Evolutionary conservation across 306 rosid species (phyloP), one percentile per base, ranked within the genome.

Genomic region (Herpetospermum pedunculosum): DNA sequence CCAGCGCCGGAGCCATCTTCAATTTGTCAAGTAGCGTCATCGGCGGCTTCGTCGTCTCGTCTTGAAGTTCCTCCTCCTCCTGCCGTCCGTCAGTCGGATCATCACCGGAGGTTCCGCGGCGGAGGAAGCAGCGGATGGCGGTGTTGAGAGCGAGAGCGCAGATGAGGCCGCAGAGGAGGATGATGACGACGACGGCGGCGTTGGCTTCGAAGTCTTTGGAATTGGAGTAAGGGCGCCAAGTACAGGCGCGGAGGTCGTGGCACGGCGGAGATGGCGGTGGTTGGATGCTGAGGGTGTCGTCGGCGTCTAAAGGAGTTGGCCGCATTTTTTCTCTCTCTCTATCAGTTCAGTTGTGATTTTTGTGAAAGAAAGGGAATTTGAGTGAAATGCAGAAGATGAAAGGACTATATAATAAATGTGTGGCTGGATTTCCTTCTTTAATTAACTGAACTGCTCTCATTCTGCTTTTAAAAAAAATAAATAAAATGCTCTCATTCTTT

Each of bases 81-180:
- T 49, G 41, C 14, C 28, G 73, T 0, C 47, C 35, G 19, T 38
- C 71, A 25, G 32, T 19, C 16, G 40, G 25, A 40, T 52, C 18
- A 8, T 26, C 6, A 3, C 6, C 35, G 21, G 28, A 2, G 30
- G 15, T 8, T 3, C 67, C 30, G 54, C 73, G 25, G 41, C 83
- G 83, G 78, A 84, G 77, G 77, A 84, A 84, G 80, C 83, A 84
- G 70, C 85, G 85, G 58, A 84, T 81, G 54, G 81, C 75, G 44
- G 81, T 28, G 77, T 84, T 81, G 75, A 84, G 85, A 47, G 79
- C 83, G 12, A 84, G 71, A 25, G 83, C 76, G 47, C 83, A 84
- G 26, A 79, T 76, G 55, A 84, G 87, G 0, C 81, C 85, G 23
- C 83, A 84, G 75, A 84, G 87, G 80, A 84, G 85, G 79, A 84